These are phyloP conservation scores for Malassezia furfur DNA, from an alignment of 1,284 basidiomycete genomes.

Conservation along the genomic window DNA sequence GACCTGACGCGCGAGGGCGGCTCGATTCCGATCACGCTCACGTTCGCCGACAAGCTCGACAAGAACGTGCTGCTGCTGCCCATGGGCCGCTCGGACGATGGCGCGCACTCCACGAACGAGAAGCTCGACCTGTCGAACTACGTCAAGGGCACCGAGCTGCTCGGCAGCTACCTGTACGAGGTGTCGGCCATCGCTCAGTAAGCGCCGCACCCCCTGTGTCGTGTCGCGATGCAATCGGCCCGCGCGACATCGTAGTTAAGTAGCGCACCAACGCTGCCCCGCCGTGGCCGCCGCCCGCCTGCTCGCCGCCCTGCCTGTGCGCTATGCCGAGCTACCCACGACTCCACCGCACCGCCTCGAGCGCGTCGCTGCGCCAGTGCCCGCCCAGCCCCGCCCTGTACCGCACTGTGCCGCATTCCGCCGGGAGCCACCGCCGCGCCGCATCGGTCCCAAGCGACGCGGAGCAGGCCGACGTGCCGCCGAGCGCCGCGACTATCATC, in stretches of 20 bases:
- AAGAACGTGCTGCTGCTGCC: slow-evolving; percentile 69
- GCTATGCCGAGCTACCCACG: not conserved
- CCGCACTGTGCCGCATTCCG: not conserved
- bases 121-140: slow-evolving; percentile 89
- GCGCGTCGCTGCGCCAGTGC: not conserved
- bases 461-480: not conserved
- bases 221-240: not conserved
- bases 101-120: slow-evolving; percentile 88
- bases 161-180: slow-evolving; percentile 71
- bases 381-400: not conserved
- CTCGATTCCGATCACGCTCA: slow-evolving; percentile 89
- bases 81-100: slow-evolving; percentile 67
- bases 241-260: no score
- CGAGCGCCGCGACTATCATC: not conserved
- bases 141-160: slow-evolving; percentile 64
- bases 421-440: not conserved
- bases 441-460: not conserved
- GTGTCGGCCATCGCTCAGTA: not conserved
- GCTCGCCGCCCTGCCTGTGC: no score
- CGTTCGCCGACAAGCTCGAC: slow-evolving; percentile 65
- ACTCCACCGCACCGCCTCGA: not conserved
- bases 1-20: slow-evolving; percentile 90
- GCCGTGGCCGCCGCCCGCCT: no score
- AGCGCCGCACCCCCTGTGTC: not conserved
- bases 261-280: no score